phyloP scores from a whole-genome alignment of 352 stramenopile genomes.

The Achlya hypogyna region DNA sequence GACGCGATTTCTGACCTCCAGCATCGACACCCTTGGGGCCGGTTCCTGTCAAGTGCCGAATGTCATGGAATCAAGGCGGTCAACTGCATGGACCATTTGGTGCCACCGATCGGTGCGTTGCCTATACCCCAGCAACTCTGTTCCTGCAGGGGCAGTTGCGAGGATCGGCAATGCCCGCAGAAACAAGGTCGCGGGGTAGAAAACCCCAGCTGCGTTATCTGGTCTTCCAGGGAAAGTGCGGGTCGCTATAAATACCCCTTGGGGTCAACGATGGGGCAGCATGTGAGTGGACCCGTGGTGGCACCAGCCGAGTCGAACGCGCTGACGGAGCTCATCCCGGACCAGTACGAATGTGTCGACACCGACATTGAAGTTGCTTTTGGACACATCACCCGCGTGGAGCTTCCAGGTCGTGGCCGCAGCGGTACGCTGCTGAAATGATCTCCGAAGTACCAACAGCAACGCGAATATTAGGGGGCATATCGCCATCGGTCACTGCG shows the following conservation, averaged over 20 bases:
- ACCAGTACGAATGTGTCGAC: background rate
- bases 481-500: constrained; percentile 36
- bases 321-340: too few species aligned
- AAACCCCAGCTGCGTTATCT: background rate
- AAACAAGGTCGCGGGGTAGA: background rate
- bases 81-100: too few species aligned
- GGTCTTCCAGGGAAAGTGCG: too few species aligned
- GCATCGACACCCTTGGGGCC: too few species aligned
- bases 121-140: too few species aligned
- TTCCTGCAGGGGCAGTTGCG: background rate
- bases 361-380: background rate
- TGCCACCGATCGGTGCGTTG: too few species aligned
- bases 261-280: background rate
- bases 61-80: too few species aligned
- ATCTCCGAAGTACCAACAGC: too few species aligned
- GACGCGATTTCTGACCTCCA: background rate
- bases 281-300: background rate
- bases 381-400: constrained; percentile 9
- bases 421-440: too few species aligned
- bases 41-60: too few species aligned
- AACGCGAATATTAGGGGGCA: constrained; percentile 3
- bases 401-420: background rate
- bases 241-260: too few species aligned
- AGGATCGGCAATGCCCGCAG: background rate
- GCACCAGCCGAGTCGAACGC: background rate